Evolutionary conservation across 176 grass and related monocot genomes (phyloP).

Genomic region (Cenchrus americanus): DNA sequence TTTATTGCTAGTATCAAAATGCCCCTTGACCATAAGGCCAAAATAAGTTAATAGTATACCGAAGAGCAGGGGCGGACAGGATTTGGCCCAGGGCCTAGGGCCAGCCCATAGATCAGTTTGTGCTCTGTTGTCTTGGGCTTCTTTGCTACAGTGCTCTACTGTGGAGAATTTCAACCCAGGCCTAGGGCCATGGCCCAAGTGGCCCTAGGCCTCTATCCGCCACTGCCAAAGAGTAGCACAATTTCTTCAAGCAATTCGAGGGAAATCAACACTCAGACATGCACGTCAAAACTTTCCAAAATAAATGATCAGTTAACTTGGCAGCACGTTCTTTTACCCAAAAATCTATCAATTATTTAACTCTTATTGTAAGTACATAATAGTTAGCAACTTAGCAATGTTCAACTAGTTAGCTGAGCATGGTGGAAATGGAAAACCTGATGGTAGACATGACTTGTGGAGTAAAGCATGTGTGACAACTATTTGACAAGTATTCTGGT

Average conservation of each 20-base stretch:
- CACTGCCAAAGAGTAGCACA: neutral
- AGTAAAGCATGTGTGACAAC: neutral
- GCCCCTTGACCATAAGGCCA: neutral
- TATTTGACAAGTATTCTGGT: neutral
- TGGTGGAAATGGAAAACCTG: neutral
- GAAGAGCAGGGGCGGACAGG: too few species aligned
- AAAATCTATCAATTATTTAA: neutral
- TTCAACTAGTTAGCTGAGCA: neutral
- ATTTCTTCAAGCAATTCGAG: neutral
- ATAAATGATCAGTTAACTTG: constrained; percentile 1
- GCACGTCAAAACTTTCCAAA: neutral
- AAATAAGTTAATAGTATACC: neutral
- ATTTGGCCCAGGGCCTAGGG: too few species aligned
- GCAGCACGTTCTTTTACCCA: neutral
- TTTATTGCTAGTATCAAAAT: neutral
- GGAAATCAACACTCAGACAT: constrained; percentile 5
- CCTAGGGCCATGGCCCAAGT: too few species aligned
- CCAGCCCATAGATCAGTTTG: too few species aligned
- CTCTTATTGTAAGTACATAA: neutral
- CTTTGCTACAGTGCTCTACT: too few species aligned
- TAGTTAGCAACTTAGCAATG: too few species aligned
- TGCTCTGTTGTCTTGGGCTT: too few species aligned
- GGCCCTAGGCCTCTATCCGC: too few species aligned
- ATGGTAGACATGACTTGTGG: neutral
- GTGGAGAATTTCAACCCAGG: too few species aligned